A percentile compares a stretch with the other conserved stretches of the same genome.
Conservation (phyloP, 805 yeast genomes). For the Schwanniomyces vanrijiae region DNA sequence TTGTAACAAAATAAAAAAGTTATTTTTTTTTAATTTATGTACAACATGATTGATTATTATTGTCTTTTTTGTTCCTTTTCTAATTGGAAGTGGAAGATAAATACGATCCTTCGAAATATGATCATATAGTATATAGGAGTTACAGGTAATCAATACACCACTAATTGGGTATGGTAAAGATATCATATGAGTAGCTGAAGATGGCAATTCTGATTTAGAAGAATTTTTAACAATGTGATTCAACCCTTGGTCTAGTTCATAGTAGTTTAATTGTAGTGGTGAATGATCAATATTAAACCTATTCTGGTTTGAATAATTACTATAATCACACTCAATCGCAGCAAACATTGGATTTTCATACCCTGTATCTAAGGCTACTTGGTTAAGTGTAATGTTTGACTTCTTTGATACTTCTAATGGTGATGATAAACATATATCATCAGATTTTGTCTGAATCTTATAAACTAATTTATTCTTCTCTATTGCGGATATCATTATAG, state of each 20-base stretch:
- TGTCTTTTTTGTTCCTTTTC: conserved; percentile 24
- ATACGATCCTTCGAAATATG: conserved; percentile 25
- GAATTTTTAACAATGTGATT: conserved; percentile 63
- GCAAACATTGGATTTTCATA: conserved; percentile 86
- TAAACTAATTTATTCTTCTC: conserved; percentile 76
- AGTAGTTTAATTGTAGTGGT: conserved; percentile 50
- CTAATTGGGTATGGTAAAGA: conserved; percentile 71
- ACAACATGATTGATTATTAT: conserved; percentile 56
- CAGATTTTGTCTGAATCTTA: conserved; percentile 50
- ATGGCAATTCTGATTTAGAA: conserved; percentile 14
- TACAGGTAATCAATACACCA: conserved; percentile 67
- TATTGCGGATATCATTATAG: conserved; percentile 66
- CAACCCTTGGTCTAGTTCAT: conserved; percentile 83
- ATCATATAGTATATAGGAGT: conserved; percentile 53
- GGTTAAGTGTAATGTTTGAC: conserved; percentile 48
- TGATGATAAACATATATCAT: conserved; percentile 56
- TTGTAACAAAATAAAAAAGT: conserved; percentile 72
- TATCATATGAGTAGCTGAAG: conserved; percentile 52
- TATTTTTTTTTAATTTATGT: conserved; percentile 60
- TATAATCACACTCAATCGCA: conserved; percentile 64
- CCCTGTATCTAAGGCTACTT: conserved; percentile 69
- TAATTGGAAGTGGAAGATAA: conserved; percentile 56
- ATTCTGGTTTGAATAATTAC: conserved; percentile 17
- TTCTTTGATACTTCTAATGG: conserved; percentile 70
- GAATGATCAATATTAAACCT: conserved; percentile 3